These are phyloP conservation scores for Ogataea zsoltii DNA, from an alignment of 805 yeast species.

Conservation along the genomic window DNA sequence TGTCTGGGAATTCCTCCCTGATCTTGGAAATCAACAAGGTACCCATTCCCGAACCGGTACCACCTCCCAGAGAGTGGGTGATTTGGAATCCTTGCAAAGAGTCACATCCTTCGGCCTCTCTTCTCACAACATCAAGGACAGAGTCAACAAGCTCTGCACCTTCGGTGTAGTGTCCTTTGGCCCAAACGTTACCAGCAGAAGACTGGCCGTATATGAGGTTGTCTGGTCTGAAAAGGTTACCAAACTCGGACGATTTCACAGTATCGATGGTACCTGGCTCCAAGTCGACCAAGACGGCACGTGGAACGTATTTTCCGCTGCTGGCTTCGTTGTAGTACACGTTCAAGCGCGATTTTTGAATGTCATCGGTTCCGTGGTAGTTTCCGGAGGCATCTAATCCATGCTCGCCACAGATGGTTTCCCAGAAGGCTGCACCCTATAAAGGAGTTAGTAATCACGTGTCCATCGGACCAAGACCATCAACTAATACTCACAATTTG, in stretches of 20 bases:
- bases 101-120: constrained; percentile 93
- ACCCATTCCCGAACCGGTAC: constrained; percentile 98
- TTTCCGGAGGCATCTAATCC: constrained; percentile 76
- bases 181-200: constrained; percentile 96
- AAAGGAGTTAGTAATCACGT: constrained; percentile 14
- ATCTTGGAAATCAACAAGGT: constrained; percentile 81
- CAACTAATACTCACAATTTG: constrained; percentile 65
- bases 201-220: constrained; percentile 87
- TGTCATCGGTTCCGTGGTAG: constrained; percentile 59
- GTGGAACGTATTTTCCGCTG: constrained; percentile 87
- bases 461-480: background rate
- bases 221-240: constrained; percentile 89
- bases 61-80: constrained; percentile 81
- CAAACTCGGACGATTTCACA: constrained; percentile 77
- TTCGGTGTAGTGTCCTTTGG: constrained; percentile 95
- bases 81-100: constrained; percentile 94
- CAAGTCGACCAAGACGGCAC: constrained; percentile 88
- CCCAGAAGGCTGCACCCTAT: constrained; percentile 92
- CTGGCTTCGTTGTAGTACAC: constrained; percentile 89
- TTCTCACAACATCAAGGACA: constrained; percentile 84
- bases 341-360: constrained; percentile 55
- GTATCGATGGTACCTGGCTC: constrained; percentile 94
- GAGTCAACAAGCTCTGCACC: constrained; percentile 93
- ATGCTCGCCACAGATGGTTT: constrained; percentile 86
- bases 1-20: constrained; percentile 90